phyloP scores from a whole-genome alignment of 1,139 yeast genomes.

The Protomyces lactucae-debilis region DNA sequence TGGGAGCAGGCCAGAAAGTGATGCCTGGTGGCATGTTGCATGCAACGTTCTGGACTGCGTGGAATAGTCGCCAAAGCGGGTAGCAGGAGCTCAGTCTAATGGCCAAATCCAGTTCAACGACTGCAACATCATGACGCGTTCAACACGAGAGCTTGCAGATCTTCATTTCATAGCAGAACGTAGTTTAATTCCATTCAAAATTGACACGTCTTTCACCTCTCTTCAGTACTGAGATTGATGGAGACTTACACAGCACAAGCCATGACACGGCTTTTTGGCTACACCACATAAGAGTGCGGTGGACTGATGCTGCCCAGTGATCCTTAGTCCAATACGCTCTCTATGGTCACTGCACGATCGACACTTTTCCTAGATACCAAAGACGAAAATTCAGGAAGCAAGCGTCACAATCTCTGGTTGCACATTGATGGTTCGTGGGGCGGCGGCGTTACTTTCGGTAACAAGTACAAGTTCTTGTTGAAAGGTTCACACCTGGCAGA shows the following conservation, averaged over 20 bases:
- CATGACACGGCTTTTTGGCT: conserved; percentile 67
- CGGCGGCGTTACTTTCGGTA: conserved; percentile 70
- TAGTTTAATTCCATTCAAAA: conserved; percentile 43
- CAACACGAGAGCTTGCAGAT: too few species aligned
- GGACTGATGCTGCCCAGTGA: conserved; percentile 88
- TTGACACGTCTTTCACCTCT: conserved; percentile 59
- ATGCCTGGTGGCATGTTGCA: too few species aligned
- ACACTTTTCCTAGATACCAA: conserved; percentile 66
- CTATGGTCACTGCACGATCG: conserved; percentile 60
- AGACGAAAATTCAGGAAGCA: conserved; percentile 50
- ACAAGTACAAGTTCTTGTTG: conserved; percentile 47
- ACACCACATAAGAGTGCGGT: conserved; percentile 50
- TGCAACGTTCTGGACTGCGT: too few species aligned
- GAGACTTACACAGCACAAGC: conserved; percentile 65
- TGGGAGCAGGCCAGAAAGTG: too few species aligned
- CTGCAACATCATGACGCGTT: too few species aligned
- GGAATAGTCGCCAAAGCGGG: too few species aligned
- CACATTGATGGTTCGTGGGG: conserved; percentile 94
- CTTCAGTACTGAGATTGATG: conserved; percentile 72
- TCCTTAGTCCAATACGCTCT: conserved; percentile 77
- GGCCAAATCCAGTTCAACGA: too few species aligned
- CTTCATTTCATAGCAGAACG: too few species aligned
- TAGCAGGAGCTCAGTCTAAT: too few species aligned
- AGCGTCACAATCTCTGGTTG: conserved; percentile 58
- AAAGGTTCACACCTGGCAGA: conserved; percentile 63